Percentiles rank a stretch among this genome's conserved stretches.
Evolutionary conservation across 257 asterid genomes (phyloP).

Genomic region (Nemophila menziesii): DNA sequence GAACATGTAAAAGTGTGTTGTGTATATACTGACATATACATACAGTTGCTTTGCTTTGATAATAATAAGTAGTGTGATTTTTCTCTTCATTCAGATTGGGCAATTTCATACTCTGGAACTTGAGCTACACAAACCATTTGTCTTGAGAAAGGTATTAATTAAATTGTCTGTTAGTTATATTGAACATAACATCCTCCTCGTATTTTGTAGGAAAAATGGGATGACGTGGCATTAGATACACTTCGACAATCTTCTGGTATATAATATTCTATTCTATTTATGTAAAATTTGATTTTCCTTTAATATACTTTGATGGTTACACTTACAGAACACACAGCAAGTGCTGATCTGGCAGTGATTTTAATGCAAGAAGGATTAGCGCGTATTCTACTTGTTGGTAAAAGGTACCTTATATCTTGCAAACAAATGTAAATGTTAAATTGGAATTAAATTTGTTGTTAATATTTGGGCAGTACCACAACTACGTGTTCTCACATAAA

Average conservation of each 20-base stretch:
- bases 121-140: constrained; percentile 82
- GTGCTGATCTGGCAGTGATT: constrained; percentile 88
- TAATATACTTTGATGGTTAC: constrained; percentile 13
- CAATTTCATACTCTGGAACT: constrained; percentile 92
- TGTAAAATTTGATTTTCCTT: no score
- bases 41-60: constrained; percentile 5
- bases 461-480: constrained; percentile 60
- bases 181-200: constrained; percentile 3
- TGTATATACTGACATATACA: constrained; percentile 2
- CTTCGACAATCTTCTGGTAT: constrained; percentile 86
- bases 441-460: constrained; percentile 9
- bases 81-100: constrained; percentile 54
- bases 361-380: constrained; percentile 97
- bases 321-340: constrained; percentile 63
- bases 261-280: no score
- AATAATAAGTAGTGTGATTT: constrained; percentile 10
- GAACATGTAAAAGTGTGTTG: constrained; percentile 86
- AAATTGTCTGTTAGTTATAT: constrained; percentile 1
- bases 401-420: constrained; percentile 40
- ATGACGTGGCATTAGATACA: constrained; percentile 64
- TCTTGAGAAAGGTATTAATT: constrained; percentile 58
- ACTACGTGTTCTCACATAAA: constrained; percentile 68
- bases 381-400: constrained; percentile 73
- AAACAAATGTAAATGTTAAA: no score
- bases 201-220: constrained; percentile 88